Percentiles rank a stretch among this genome's conserved stretches.
phyloP scores from a whole-genome alignment of 257 asterid genomes.

The Solanum dulcamara region DNA sequence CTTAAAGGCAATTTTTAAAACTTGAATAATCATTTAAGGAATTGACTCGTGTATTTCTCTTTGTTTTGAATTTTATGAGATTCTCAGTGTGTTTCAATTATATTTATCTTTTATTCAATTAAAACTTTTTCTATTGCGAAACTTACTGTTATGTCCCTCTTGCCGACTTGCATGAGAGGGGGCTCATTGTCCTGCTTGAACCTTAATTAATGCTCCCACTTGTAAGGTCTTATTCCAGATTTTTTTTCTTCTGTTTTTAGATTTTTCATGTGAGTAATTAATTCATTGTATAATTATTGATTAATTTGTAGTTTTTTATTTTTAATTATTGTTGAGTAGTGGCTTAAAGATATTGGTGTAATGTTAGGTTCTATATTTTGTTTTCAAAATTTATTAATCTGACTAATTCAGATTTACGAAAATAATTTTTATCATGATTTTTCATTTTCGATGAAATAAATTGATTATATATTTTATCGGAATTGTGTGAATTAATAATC shows the following conservation, averaged over 20 bases:
- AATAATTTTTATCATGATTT: background rate
- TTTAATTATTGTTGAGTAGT: too few species aligned
- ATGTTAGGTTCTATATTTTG: background rate
- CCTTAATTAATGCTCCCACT: background rate
- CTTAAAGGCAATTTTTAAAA: too few species aligned
- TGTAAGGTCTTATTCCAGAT: background rate
- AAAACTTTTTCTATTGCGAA: background rate
- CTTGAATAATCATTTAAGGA: too few species aligned
- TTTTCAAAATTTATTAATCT: background rate
- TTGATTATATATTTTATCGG: background rate
- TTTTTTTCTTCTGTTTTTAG: background rate
- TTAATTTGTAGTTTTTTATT: background rate
- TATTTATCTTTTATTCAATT: background rate
- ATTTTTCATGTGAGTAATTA: background rate
- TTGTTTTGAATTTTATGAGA: background rate
- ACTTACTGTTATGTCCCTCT: background rate
- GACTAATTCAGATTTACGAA: background rate
- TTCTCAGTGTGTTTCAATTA: background rate
- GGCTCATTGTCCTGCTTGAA: background rate
- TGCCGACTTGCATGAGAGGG: background rate
- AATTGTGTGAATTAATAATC: background rate
- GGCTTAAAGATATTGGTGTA: background rate
- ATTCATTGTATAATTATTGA: background rate
- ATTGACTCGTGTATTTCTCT: too few species aligned
- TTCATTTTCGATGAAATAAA: background rate